Conservation (phyloP, 2,329 filamentous ascomycete genomes). For the Didymella pomorum region DNA sequence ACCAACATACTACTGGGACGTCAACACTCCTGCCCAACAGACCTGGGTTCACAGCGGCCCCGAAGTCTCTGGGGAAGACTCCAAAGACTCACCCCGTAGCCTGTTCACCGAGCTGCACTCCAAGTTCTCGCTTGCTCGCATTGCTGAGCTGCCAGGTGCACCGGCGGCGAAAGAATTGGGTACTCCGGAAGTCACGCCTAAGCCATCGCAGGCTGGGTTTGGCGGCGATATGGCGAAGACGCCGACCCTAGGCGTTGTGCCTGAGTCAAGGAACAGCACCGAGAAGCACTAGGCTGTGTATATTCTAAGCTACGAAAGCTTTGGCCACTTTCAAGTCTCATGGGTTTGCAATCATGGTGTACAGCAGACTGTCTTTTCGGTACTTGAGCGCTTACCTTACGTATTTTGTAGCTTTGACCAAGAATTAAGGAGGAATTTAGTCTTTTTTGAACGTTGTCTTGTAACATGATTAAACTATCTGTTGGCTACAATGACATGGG, state of each 20-base stretch:
- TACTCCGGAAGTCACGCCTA: neutral
- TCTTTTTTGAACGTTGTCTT: neutral
- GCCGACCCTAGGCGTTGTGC: neutral
- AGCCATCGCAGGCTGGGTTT: neutral
- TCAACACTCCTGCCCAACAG: neutral
- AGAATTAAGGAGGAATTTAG: neutral
- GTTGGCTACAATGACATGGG: no score
- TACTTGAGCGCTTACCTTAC: neutral
- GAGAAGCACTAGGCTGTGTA: neutral
- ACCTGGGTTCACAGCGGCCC: constrained; percentile 1
- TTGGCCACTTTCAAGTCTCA: neutral
- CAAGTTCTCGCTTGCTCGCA: constrained; percentile 2
- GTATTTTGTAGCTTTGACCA: no score
- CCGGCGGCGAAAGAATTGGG: constrained; percentile 10
- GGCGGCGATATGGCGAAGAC: neutral
- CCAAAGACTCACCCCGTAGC: constrained; percentile 2
- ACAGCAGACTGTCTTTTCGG: neutral
- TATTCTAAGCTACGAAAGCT: neutral
- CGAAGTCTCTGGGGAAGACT: constrained; percentile 11
- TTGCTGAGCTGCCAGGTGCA: constrained; percentile 14
- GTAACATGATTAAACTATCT: no score
- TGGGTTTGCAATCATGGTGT: neutral
- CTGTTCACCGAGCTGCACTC: constrained; percentile 12
- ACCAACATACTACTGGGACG: constrained; percentile 14
- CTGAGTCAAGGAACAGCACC: neutral